Evolutionary conservation across 805 yeast species (phyloP).

Genomic region (Hanseniaspora lindneri): DNA sequence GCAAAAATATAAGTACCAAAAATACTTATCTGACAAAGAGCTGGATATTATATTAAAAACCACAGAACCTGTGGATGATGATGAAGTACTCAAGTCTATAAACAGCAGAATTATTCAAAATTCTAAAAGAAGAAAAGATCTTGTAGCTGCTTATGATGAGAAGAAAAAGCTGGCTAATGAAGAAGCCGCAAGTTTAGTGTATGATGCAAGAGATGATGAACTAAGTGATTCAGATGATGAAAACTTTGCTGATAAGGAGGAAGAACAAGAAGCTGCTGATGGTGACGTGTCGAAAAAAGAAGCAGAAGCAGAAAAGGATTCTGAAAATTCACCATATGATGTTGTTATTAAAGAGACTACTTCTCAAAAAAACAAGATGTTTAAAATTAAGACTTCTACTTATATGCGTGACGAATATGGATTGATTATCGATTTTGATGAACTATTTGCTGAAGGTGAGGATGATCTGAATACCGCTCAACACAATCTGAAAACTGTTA

Average conservation of each 20-base stretch:
- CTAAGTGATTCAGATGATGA: constrained; percentile 25
- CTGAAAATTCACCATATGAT: constrained; percentile 23
- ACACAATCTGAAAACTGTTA: not conserved
- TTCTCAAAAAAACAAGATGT: constrained; percentile 44
- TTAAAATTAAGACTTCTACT: constrained; percentile 55
- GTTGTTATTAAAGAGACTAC: constrained; percentile 21
- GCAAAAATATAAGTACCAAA: not conserved
- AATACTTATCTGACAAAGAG: not conserved
- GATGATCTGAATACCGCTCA: constrained; percentile 22
- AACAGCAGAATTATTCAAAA: constrained; percentile 16
- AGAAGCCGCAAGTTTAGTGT: constrained; percentile 15
- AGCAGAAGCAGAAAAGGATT: constrained; percentile 20
- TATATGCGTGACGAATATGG: constrained; percentile 75
- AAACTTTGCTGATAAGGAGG: constrained; percentile 22
- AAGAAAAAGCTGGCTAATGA: constrained; percentile 11
- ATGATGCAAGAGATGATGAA: constrained; percentile 23
- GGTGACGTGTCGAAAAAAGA: constrained; percentile 20
- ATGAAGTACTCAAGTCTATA: constrained; percentile 15
- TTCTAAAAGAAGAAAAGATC: constrained; percentile 21
- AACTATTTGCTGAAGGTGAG: constrained; percentile 35
- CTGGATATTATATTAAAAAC: not conserved
- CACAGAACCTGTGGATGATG: not conserved
- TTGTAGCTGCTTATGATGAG: constrained; percentile 22
- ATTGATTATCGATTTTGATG: constrained; percentile 51
- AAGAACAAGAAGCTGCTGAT: constrained; percentile 22